Percentiles rank a stretch among this genome's conserved stretches.
Evolutionary conservation across 805 yeast species (phyloP).

Genomic region (Lipomyces starkeyi): DNA sequence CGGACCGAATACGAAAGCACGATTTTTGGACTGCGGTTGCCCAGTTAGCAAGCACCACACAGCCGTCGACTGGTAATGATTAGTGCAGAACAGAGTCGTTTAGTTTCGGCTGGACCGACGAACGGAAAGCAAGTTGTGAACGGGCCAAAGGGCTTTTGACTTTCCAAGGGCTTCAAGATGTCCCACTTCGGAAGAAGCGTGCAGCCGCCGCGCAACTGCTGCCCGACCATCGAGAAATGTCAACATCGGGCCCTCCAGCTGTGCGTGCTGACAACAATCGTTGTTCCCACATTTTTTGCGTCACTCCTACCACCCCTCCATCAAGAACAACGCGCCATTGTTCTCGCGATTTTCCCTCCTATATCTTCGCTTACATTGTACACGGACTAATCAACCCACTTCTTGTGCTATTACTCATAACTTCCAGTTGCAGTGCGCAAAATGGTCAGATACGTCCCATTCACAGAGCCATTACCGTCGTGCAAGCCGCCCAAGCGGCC

Average conservation of each 20-base stretch:
- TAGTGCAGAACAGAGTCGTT: too few relatives aligned
- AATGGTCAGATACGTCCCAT: conserved; percentile 53
- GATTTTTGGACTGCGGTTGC: too few relatives aligned
- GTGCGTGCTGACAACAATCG: background rate
- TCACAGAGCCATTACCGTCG: conserved; percentile 58
- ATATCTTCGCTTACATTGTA: background rate
- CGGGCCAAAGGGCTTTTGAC: too few relatives aligned
- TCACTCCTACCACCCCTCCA: background rate
- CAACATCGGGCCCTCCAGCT: background rate
- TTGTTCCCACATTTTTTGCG: background rate
- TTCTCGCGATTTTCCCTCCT: conserved; percentile 5
- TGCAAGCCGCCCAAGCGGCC: conserved; percentile 59
- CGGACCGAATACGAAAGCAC: too few relatives aligned
- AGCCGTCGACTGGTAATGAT: too few relatives aligned
- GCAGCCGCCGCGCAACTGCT: too few relatives aligned
- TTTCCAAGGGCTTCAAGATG: too few relatives aligned
- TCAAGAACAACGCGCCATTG: background rate
- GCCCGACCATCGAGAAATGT: background rate
- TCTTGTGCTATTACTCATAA: background rate
- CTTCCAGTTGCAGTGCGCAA: background rate
- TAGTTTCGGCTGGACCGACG: too few relatives aligned
- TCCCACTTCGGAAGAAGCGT: too few relatives aligned
- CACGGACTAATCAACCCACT: background rate
- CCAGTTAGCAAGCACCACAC: too few relatives aligned
- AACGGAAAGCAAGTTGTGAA: too few relatives aligned